phyloP scores from a whole-genome alignment of 768 basidiomycete species.

The Rhizopogon roseolus region DNA sequence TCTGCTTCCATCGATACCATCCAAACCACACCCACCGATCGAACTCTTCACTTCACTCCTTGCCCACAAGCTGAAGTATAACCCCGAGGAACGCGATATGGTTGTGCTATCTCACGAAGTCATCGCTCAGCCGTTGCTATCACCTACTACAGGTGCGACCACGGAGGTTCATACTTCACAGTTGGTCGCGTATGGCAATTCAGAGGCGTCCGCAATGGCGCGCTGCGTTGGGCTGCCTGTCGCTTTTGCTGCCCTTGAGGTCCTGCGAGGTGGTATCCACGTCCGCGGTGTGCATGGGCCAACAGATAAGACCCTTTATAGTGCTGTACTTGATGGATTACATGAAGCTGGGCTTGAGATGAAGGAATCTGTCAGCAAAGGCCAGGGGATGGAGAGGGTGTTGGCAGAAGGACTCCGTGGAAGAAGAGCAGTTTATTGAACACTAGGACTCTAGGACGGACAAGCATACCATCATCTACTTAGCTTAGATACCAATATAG shows the following conservation, averaged over 20 bases:
- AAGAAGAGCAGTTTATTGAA: not conserved
- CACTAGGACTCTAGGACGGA: not conserved
- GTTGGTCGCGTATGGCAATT: constrained; percentile 57
- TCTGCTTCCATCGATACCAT: constrained; percentile 25
- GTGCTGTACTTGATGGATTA: constrained; percentile 56
- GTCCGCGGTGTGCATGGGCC: constrained; percentile 70
- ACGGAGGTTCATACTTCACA: constrained; percentile 64
- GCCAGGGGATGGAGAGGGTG: constrained; percentile 44
- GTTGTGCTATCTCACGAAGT: constrained; percentile 86
- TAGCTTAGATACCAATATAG: too few relatives aligned
- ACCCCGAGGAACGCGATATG: constrained; percentile 72
- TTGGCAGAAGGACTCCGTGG: constrained; percentile 16
- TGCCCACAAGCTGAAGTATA: constrained; percentile 66
- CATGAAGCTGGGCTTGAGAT: constrained; percentile 41
- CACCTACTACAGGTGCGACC: constrained; percentile 3
- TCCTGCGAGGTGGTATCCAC: constrained; percentile 56
- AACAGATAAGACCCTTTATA: constrained; percentile 52
- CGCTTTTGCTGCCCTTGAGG: constrained; percentile 70
- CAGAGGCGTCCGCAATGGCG: constrained; percentile 77
- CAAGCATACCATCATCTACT: too few relatives aligned
- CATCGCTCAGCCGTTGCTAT: constrained; percentile 33
- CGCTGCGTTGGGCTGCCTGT: constrained; percentile 85
- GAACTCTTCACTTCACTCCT: constrained; percentile 75
- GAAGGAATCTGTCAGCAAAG: constrained; percentile 31
- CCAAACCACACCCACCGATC: constrained; percentile 53